These are phyloP conservation scores for Vicia sativa DNA, from an alignment of 306 rosid species.

Conservation along the genomic window DNA sequence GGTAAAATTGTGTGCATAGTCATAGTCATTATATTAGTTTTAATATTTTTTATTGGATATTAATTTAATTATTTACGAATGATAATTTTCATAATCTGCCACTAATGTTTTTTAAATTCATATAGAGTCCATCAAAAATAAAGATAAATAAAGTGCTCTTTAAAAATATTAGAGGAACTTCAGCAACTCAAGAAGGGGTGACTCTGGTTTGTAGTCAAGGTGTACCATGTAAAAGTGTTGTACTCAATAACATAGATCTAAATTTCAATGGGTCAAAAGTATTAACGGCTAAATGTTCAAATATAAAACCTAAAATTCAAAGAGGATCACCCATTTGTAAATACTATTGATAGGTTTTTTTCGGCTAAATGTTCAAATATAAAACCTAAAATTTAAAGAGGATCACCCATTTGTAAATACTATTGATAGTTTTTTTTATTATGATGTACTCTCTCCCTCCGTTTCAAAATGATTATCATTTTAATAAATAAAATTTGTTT, in stretches of 20 bases:
- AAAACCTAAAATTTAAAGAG: not conserved
- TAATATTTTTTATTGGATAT: no score
- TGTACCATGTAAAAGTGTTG: conserved; percentile 3
- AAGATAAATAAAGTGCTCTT: not conserved
- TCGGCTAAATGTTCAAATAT: not conserved
- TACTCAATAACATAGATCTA: not conserved
- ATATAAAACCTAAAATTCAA: not conserved
- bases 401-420: not conserved
- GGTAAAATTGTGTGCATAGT: no score
- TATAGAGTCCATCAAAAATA: conserved; percentile 14
- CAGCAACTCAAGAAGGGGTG: conserved; percentile 15
- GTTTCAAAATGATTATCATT: no score
- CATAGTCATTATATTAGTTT: no score
- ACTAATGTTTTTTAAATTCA: not conserved
- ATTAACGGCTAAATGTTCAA: not conserved
- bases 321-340: not conserved
- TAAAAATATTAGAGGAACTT: conserved; percentile 24
- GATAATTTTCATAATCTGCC: no score
- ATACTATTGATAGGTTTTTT: no score
- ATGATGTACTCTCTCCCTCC: no score
- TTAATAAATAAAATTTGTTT: no score
- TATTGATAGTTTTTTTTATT: no score
- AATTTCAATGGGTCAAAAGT: not conserved
- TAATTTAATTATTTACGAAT: no score
- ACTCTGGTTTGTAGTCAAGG: conserved; percentile 12